Evolutionary conservation across 1,284 basidiomycete genomes (phyloP).

Genomic region (Leccinum griseonigrum): DNA sequence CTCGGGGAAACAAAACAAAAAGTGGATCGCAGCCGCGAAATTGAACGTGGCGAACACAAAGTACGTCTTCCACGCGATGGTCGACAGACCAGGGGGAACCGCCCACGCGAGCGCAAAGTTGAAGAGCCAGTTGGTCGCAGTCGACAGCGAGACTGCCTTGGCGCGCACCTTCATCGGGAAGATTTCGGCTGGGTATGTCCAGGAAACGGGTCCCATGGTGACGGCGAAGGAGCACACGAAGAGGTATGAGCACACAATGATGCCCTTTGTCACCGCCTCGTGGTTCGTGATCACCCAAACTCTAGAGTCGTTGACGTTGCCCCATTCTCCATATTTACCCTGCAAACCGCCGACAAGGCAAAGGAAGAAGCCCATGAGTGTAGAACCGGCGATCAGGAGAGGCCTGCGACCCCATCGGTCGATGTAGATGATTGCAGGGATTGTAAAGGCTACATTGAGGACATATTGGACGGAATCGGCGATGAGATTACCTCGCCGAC

Average conservation of each 20-base stretch:
- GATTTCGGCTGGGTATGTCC: slow-evolving; percentile 66
- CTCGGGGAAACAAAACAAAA: slow-evolving; percentile 75
- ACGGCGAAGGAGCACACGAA: slow-evolving; percentile 74
- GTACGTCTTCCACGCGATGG: slow-evolving; percentile 61
- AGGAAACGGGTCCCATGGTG: slow-evolving; percentile 74
- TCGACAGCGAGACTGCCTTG: slow-evolving; percentile 67
- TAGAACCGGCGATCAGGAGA: slow-evolving; percentile 63
- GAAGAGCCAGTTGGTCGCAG: slow-evolving; percentile 69
- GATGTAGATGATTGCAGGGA: slow-evolving; percentile 76
- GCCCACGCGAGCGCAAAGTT: slow-evolving; percentile 72
- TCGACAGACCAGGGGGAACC: slow-evolving; percentile 52
- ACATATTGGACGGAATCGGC: slow-evolving; percentile 79
- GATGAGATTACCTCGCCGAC: slow-evolving; percentile 66
- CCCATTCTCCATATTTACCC: slow-evolving; percentile 65
- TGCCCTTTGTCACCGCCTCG: slow-evolving; percentile 55
- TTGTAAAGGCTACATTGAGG: slow-evolving; percentile 67
- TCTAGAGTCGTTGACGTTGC: slow-evolving; percentile 11
- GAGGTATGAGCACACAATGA: slow-evolving; percentile 76
- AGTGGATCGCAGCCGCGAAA: slow-evolving; percentile 65
- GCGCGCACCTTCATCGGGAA: slow-evolving; percentile 71
- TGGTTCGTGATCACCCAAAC: slow-evolving; percentile 66
- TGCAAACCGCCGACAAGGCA: slow-evolving; percentile 77
- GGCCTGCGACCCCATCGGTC: slow-evolving; percentile 80
- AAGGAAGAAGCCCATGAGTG: slow-evolving; percentile 73
- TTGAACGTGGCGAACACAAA: slow-evolving; percentile 80